These are phyloP conservation scores for Metschnikowia hibisci DNA, from an alignment of 805 yeast species.

Conservation along the genomic window DNA sequence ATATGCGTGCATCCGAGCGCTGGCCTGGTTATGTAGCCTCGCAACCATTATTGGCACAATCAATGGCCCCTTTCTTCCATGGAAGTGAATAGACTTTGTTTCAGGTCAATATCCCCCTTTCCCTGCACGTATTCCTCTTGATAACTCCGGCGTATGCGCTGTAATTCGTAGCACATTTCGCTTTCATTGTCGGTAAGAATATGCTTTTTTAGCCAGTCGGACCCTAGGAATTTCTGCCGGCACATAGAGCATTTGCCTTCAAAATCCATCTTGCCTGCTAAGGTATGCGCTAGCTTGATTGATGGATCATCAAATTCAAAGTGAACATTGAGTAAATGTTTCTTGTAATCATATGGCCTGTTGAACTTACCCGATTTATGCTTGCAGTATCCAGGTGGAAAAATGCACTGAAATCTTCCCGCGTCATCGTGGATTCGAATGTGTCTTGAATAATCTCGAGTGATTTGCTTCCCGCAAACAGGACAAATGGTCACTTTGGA, in stretches of 20 bases:
- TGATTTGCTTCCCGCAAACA: conserved; percentile 38
- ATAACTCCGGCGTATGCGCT: conserved; percentile 7
- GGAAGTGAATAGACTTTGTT: neutral
- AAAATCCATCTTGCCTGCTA: conserved; percentile 39
- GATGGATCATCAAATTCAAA: conserved; percentile 40
- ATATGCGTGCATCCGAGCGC: neutral
- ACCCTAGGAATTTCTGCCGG: conserved; percentile 45
- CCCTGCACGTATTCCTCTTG: conserved; percentile 1
- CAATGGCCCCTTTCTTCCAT: neutral
- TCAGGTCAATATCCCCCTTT: neutral
- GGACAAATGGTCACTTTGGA: conserved; percentile 37
- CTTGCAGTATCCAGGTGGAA: conserved; percentile 36
- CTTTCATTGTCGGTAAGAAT: conserved; percentile 28
- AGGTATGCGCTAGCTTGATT: conserved; percentile 36
- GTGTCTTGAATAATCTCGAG: conserved; percentile 40
- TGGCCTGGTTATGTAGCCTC: neutral
- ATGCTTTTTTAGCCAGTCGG: conserved; percentile 55
- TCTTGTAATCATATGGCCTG: conserved; percentile 45
- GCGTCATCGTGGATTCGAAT: conserved; percentile 42
- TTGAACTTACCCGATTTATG: conserved; percentile 42
- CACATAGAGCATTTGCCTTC: conserved; percentile 43
- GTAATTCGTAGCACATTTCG: conserved; percentile 6
- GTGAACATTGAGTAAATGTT: conserved; percentile 41
- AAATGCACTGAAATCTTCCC: conserved; percentile 42
- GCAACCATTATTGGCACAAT: neutral